Evolutionary conservation across 208 protist genomes (phyloP), one percentile per base, ranked within the genome.

Genomic region (Crithidia bombi): DNA sequence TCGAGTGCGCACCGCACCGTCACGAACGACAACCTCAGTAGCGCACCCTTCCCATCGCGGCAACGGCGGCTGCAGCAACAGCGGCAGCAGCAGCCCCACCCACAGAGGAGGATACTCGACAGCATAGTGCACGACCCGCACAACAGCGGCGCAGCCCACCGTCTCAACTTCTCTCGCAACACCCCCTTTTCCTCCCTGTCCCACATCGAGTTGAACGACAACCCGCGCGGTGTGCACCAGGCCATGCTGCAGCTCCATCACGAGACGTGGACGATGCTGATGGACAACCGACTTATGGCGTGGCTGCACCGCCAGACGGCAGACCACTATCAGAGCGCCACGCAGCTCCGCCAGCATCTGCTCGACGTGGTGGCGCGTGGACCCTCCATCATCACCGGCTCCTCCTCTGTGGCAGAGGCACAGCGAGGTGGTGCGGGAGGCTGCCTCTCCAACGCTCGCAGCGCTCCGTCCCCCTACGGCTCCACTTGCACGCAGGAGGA

Each of bases 231-330:
- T 4, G 32, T 91, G 19, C 78, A 82, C 14, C 38, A 52, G 10
- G 79, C 81, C 19, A 71, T 93, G 21, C 65, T 84, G 44, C 63
- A 69, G 30, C 68, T 96, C 15, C 91, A 94, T 26, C 83, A 85
- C 43, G 83, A 94, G 33, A 81, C 89, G 33, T 96, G 91, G 89
- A 59, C 68, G n/a, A 67, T 96, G 44, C 73, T 96, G 17, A 93
- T 96, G 84, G 91, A 96, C 73, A 86, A 93, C 65, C 85, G 89
- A 17, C 81, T 85, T 14, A 83, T 94, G 74, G 74, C 76, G n/a
- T 94, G 91, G 89, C 78, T 96, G 68, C 86, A 96, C 73, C 84
- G 85, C 9, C 88, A 93, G 78, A 84, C 86, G 1, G 62, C 61
- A 1, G 79, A 91, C 6, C 81, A 87, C 61, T 88, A 85, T 28